phyloP scores from a whole-genome alignment of 2,329 filamentous ascomycete genomes.

The Claviceps arundinis region DNA sequence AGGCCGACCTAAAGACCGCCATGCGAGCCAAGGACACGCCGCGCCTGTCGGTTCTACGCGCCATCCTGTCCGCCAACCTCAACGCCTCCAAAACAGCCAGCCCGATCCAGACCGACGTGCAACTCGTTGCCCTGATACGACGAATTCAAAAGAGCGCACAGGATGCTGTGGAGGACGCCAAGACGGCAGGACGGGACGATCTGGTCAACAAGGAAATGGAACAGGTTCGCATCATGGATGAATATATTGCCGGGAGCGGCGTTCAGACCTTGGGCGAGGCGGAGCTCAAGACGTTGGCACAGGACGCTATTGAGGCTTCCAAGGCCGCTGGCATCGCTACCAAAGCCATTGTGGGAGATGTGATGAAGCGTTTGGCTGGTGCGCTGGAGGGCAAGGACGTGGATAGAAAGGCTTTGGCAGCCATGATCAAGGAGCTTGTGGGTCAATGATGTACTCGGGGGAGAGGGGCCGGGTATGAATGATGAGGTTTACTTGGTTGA shows the following conservation, averaged over 20 bases:
- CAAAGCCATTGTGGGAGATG: slow-evolving; percentile 41
- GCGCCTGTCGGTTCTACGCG: slow-evolving; percentile 55
- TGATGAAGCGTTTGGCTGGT: slow-evolving; percentile 48
- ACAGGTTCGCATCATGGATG: slow-evolving; percentile 51
- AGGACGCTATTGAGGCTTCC: slow-evolving; percentile 35
- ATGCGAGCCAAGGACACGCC: slow-evolving; percentile 52
- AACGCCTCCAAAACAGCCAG: slow-evolving; percentile 61
- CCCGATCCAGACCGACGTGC: slow-evolving; percentile 57
- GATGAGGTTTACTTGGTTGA: too few species aligned
- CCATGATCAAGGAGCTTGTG: slow-evolving; percentile 42
- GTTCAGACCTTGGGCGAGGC: slow-evolving; percentile 45
- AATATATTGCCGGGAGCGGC: slow-evolving; percentile 47
- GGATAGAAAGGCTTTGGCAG: slow-evolving; percentile 47
- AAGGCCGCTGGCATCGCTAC: slow-evolving; percentile 29
- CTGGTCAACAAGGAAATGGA: slow-evolving; percentile 56
- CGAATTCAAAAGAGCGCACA: slow-evolving; percentile 45
- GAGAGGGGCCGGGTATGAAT: neutral
- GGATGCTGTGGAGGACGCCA: slow-evolving; percentile 51
- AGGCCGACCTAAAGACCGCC: slow-evolving; percentile 49
- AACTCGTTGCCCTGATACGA: slow-evolving; percentile 54
- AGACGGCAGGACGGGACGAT: slow-evolving; percentile 49
- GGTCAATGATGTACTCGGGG: slow-evolving; percentile 5
- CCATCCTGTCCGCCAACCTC: slow-evolving; percentile 54
- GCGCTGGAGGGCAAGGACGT: slow-evolving; percentile 49
- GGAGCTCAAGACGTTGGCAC: slow-evolving; percentile 43